Evolutionary conservation across 225 moss, liverwort and hornwort species (phyloP).

Genomic region (Anthoceros angustus): DNA sequence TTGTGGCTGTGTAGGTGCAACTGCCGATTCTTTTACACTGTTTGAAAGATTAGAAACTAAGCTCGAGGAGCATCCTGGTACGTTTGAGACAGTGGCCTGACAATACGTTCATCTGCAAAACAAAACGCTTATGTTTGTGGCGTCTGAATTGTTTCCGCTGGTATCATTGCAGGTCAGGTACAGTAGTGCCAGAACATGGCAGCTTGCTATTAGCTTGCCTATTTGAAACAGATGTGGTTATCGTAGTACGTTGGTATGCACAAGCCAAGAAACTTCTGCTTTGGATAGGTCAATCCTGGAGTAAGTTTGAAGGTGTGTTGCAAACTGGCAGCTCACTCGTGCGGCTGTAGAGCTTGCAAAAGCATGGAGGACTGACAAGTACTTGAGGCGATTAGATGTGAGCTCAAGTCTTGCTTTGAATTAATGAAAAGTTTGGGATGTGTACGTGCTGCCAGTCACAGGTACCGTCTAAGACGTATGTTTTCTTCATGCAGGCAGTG

Average conservation of each 20-base stretch:
- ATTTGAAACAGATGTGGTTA: too few relatives aligned
- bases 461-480: slow-evolving; percentile 6
- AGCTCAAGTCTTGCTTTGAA: slow-evolving; percentile 10
- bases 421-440: background rate
- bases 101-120: background rate
- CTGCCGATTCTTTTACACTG: slow-evolving; percentile 83
- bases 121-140: background rate
- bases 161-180: slow-evolving; percentile 79
- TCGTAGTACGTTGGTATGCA: background rate
- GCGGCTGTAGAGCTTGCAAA: slow-evolving; percentile 94
- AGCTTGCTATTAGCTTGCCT: too few relatives aligned
- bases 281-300: background rate
- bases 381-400: slow-evolving; percentile 82
- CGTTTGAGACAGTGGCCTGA: background rate
- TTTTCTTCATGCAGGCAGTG: slow-evolving; percentile 38
- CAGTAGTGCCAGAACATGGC: background rate
- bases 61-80: slow-evolving; percentile 94
- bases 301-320: slow-evolving; percentile 17
- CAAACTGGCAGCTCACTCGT: slow-evolving; percentile 69
- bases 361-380: slow-evolving; percentile 83
- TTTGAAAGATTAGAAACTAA: slow-evolving; percentile 86
- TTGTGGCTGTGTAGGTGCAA: slow-evolving; percentile 46
- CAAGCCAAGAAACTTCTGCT: background rate
- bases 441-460: slow-evolving; percentile 8
- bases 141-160: slow-evolving; percentile 10